These are phyloP conservation scores for Chrysanthemum lavandulifolium DNA, from an alignment of 129 eudicot species.

Conservation along the genomic window DNA sequence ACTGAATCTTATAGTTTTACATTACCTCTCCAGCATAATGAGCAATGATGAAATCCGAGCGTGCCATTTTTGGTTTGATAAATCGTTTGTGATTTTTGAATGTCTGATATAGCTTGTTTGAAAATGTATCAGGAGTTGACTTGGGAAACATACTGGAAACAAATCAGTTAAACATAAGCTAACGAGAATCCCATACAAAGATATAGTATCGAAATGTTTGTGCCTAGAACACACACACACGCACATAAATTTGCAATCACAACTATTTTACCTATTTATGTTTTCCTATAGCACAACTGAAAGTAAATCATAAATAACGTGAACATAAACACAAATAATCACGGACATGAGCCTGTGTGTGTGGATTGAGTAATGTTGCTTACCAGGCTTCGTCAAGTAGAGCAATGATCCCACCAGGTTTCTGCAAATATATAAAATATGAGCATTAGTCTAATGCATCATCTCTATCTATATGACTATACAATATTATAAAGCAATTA, in stretches of 20 bases:
- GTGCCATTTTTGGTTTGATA: slow-evolving; percentile 88
- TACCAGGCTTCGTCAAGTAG: slow-evolving; percentile 99
- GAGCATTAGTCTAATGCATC: neutral
- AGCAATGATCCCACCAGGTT: slow-evolving; percentile 97
- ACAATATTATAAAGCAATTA: no score
- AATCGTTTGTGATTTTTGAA: slow-evolving; percentile 72
- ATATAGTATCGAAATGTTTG: neutral
- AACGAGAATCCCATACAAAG: slow-evolving; percentile 24
- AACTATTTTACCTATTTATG: slow-evolving; percentile 1
- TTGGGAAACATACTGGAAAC: slow-evolving; percentile 95
- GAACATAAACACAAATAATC: slow-evolving; percentile 6
- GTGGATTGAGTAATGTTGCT: slow-evolving; percentile 13
- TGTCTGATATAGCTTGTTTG: slow-evolving; percentile 92
- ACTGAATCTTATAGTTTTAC: neutral
- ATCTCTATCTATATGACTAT: neutral
- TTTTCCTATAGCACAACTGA: neutral
- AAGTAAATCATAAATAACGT: slow-evolving; percentile 12
- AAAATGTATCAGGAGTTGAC: slow-evolving; percentile 92
- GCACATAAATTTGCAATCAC: neutral
- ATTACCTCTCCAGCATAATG: slow-evolving; percentile 99
- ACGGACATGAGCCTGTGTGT: neutral
- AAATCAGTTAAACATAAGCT: slow-evolving; percentile 23
- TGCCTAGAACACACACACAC: neutral
- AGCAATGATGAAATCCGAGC: slow-evolving; percentile 85
- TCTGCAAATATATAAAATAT: slow-evolving; percentile 50